Evolutionary conservation across 75 land plant genomes (phyloP), one percentile per base, ranked within the genome.

Genomic region (Cryptomeria japonica): DNA sequence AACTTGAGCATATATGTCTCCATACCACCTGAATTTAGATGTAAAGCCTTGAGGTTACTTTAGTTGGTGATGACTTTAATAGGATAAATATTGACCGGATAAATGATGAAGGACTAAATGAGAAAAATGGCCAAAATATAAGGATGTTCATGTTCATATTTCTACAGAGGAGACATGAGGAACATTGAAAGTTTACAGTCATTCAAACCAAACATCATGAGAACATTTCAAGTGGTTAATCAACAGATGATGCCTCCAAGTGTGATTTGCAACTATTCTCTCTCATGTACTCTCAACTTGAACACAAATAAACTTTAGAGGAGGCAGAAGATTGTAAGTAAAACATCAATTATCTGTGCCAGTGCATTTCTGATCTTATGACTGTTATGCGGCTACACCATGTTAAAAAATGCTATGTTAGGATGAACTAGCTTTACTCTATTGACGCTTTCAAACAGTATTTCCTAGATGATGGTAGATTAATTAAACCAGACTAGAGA

Each of bases 111-210:
- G 39, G 39, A 77, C 37, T 77, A 77, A 38, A 77, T 38, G 80
- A 77, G 41, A 77, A 77, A 6, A 15, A 77, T 22, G 80, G 41
- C 37, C 80, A 77, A 41, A 86, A 37, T 25, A 41, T 8, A 41
- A 56, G 36, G 84, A n/a, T n/a, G n/a, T n/a, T n/a, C n/a, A 39
- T 16, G 87, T 44, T 36, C 38, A 90, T 25, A 89, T 90, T 28
- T 92, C 93, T 38, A 55, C 88, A 55, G 93, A 92, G 86, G 85
- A 90, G 58, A 19, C 86, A n/a, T 80, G 90, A 22, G 86, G 89
- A 72, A 88, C 64, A 84, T 92, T 58, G 92, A 92, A 84, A 79
- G 88, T 18, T 70, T 88, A 31, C 92, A 92, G 46, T 84, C 87
- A 38, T 91, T 86, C n/a, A 87, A 86, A 28, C 34, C 39, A 25